Conservation (phyloP, 1,139 yeast species). For the Arxiozyma telluris region DNA sequence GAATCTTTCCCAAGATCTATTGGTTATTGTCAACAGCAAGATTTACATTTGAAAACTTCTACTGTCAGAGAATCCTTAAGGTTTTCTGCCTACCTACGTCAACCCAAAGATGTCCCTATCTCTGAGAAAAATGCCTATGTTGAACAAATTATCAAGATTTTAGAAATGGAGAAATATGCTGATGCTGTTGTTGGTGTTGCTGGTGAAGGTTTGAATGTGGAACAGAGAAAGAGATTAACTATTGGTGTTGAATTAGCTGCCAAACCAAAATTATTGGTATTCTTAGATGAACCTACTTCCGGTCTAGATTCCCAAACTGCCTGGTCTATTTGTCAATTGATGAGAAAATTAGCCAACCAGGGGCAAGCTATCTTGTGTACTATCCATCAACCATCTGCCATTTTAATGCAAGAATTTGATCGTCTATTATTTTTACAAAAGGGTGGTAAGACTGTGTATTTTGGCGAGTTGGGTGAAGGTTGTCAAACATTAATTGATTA, state of each 20-base stretch:
- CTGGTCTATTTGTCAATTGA: slow-evolving; percentile 71
- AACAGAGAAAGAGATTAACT: slow-evolving; percentile 77
- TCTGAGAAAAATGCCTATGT: slow-evolving; percentile 62
- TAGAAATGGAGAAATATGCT: slow-evolving; percentile 67
- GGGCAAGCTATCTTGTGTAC: slow-evolving; percentile 83
- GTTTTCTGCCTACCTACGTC: slow-evolving; percentile 69
- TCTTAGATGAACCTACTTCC: slow-evolving; percentile 88
- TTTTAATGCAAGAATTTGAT: slow-evolving; percentile 68
- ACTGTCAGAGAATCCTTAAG: slow-evolving; percentile 73
- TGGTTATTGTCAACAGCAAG: slow-evolving; percentile 81
- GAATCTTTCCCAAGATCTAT: slow-evolving; percentile 71
- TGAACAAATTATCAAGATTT: slow-evolving; percentile 56
- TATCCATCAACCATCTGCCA: slow-evolving; percentile 77
- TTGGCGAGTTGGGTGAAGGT: slow-evolving; percentile 67
- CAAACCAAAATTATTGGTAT: slow-evolving; percentile 69
- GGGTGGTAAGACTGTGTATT: slow-evolving; percentile 76
- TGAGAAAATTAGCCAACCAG: slow-evolving; percentile 64
- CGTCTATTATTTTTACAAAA: slow-evolving; percentile 59
- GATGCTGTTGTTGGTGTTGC: slow-evolving; percentile 81
- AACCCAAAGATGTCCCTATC: slow-evolving; percentile 45
- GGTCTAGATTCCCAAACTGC: slow-evolving; percentile 92
- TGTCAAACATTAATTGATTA: slow-evolving; percentile 54
- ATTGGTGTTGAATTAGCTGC: slow-evolving; percentile 86
- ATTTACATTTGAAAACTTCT: slow-evolving; percentile 61
- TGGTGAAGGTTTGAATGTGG: slow-evolving; percentile 74